Evolutionary conservation across 805 yeast species (phyloP).

Genomic region (Lachancea lanzarotensis): DNA sequence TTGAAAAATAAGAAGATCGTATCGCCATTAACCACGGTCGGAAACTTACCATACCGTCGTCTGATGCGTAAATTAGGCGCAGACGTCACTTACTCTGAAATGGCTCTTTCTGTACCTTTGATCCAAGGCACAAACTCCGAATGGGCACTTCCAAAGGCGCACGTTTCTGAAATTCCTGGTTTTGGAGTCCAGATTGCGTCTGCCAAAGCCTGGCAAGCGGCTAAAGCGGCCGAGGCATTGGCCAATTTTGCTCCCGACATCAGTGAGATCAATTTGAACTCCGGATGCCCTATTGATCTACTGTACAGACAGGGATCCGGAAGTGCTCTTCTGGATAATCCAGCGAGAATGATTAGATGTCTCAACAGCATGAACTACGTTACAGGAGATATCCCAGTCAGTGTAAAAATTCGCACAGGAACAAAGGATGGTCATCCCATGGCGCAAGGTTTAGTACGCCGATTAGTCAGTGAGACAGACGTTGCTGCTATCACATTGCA

Average conservation of each 20-base stretch:
- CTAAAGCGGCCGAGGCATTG: slow-evolving; percentile 78
- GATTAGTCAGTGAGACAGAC: slow-evolving; percentile 71
- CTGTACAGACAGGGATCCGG: slow-evolving; percentile 95
- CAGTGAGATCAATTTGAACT: slow-evolving; percentile 84
- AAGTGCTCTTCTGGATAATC: slow-evolving; percentile 84
- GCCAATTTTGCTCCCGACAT: slow-evolving; percentile 39
- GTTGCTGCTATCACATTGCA: slow-evolving; percentile 90
- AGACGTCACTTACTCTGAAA: slow-evolving; percentile 88
- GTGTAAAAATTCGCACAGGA: slow-evolving; percentile 90
- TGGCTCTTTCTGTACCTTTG: slow-evolving; percentile 85
- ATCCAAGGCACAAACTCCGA: slow-evolving; percentile 88
- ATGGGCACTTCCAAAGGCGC: slow-evolving; percentile 96
- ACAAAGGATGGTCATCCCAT: slow-evolving; percentile 76
- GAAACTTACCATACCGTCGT: slow-evolving; percentile 91
- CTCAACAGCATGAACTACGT: slow-evolving; percentile 83
- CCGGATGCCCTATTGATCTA: slow-evolving; percentile 97
- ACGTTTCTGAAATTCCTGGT: slow-evolving; percentile 71
- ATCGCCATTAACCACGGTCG: slow-evolving; percentile 96
- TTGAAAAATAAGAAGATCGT: slow-evolving; percentile 73
- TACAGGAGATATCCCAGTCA: slow-evolving; percentile 85
- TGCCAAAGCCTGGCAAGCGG: slow-evolving; percentile 86
- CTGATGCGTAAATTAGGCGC: slow-evolving; percentile 87
- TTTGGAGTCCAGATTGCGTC: slow-evolving; percentile 94
- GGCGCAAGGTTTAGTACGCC: slow-evolving; percentile 70
- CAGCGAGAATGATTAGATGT: slow-evolving; percentile 70